Evolutionary conservation across 1,139 yeast species (phyloP), one percentile per base, ranked within the genome.

Genomic region (Sugiyamaella paludigena): DNA sequence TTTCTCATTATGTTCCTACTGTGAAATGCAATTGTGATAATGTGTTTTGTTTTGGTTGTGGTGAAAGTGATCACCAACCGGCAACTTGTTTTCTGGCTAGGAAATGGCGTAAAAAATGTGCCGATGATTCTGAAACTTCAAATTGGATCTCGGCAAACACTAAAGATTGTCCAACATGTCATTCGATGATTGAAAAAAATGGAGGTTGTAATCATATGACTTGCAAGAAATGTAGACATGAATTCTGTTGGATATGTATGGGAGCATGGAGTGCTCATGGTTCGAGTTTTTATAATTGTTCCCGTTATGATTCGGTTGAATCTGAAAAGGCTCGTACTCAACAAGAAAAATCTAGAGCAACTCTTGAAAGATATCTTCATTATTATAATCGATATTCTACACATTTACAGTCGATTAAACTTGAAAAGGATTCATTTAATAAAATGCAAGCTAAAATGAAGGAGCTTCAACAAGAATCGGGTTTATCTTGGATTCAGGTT

Each of bases 201-300:
- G 98, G 97, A 29, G 98, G 98, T 0, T 92, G 98, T 68, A 91
- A 92, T 68, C 98, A 92, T 69, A 91, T 92, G 96, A 78, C 82
- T 0, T 92, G 99, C 66, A 73, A 79, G 5, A 84, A 82, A 54
- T 92, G 99, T 66, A 65, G 67, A 10, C 70, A 80, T 63, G 87
- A 91, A 62, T 92, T 89, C 65, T 92, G 99, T 65, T 92, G 99
- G 99, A 82, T 89, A 43, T 92, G 99, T 66, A 67, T 80, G 58
- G 84, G 83, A 7, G 76, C 73, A 31, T 94, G 98, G 98, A 61
- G 64, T 1, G 70, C 70, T n/a, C 98, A 92, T 68, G 82, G 81
- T 0, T 73, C 75, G 33, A 71, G 76, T 44, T 82, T 71, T 67
- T 89, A 81, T 67, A 79, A 81, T 51, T 92, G 97, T 64, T 79